A percentile compares a stretch with the other conserved stretches of the same genome.
phyloP scores from a whole-genome alignment of 768 basidiomycete species.

The Pleurotus giganteus region DNA sequence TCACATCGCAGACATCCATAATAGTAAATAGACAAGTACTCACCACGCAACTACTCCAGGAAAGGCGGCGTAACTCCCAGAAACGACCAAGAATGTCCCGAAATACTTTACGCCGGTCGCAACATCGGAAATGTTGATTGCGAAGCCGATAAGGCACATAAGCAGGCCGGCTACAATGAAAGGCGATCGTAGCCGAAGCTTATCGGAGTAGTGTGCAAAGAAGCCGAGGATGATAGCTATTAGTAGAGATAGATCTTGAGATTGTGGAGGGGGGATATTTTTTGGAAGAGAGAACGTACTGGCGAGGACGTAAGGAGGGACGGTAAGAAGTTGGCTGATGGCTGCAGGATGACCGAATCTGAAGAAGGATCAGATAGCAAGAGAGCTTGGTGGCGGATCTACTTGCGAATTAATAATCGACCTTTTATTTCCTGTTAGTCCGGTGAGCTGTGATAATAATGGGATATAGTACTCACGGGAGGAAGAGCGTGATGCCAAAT shows the following conservation, averaged over 20 bases:
- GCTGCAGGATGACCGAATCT: slow-evolving; percentile 61
- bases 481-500: slow-evolving; percentile 68
- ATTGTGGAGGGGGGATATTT: not conserved
- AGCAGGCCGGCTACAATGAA: slow-evolving; percentile 54
- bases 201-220: slow-evolving; percentile 62
- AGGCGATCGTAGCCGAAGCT: slow-evolving; percentile 47
- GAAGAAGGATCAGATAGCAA: not conserved
- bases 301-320: slow-evolving; percentile 64
- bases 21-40: slow-evolving; percentile 6
- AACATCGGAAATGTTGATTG: slow-evolving; percentile 59
- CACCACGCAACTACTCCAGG: slow-evolving; percentile 66
- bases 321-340: slow-evolving; percentile 62
- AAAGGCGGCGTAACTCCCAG: slow-evolving; percentile 56
- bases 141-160: slow-evolving; percentile 56
- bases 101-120: slow-evolving; percentile 63
- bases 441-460: not conserved
- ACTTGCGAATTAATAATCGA: slow-evolving; percentile 56
- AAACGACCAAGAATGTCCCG: slow-evolving; percentile 67
- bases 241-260: not conserved
- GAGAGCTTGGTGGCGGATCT: not conserved
- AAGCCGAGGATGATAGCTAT: slow-evolving; percentile 49
- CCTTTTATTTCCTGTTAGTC: slow-evolving; percentile 26
- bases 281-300: slow-evolving; percentile 35
- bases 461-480: slow-evolving; percentile 50
- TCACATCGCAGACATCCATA: not conserved